Conservation (phyloP, 805 yeast species). For the Spencermartinsiella europaea region DNA sequence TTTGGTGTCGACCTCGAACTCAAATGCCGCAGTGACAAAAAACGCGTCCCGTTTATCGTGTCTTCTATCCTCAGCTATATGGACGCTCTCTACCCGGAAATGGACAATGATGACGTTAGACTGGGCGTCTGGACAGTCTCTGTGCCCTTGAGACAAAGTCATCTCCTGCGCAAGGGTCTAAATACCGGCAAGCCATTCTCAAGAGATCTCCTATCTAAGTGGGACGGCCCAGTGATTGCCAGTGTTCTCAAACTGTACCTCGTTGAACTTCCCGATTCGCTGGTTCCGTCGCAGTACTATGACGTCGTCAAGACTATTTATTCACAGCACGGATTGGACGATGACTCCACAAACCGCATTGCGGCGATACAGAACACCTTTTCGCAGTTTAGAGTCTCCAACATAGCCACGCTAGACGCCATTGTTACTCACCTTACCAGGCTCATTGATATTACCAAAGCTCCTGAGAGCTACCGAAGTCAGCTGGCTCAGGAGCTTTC, state of each 20-base stretch:
- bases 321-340: slow-evolving; percentile 40
- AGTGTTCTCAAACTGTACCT: slow-evolving; percentile 67
- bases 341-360: slow-evolving; percentile 38
- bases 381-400: slow-evolving; percentile 61
- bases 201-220: slow-evolving; percentile 31
- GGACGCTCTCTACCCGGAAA: slow-evolving; percentile 61
- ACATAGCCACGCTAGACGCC: slow-evolving; percentile 75
- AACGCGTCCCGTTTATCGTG: slow-evolving; percentile 64
- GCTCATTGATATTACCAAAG: slow-evolving; percentile 46
- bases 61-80: slow-evolving; percentile 59
- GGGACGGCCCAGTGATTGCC: slow-evolving; percentile 55
- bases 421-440: slow-evolving; percentile 70
- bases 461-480: slow-evolving; percentile 28
- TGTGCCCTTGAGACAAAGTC: slow-evolving; percentile 56
- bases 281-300: slow-evolving; percentile 59
- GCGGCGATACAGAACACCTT: slow-evolving; percentile 62
- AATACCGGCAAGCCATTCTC: slow-evolving; percentile 32
- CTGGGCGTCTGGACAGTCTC: slow-evolving; percentile 64
- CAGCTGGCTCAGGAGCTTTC: slow-evolving; percentile 62
- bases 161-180: slow-evolving; percentile 52
- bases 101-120: slow-evolving; percentile 64
- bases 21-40: slow-evolving; percentile 64
- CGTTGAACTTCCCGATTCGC: slow-evolving; percentile 73
- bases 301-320: slow-evolving; percentile 68
- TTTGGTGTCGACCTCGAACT: slow-evolving; percentile 77